phyloP scores from a whole-genome alignment of 495 filamentous ascomycete genomes.

The Cenococcum geophilum region DNA sequence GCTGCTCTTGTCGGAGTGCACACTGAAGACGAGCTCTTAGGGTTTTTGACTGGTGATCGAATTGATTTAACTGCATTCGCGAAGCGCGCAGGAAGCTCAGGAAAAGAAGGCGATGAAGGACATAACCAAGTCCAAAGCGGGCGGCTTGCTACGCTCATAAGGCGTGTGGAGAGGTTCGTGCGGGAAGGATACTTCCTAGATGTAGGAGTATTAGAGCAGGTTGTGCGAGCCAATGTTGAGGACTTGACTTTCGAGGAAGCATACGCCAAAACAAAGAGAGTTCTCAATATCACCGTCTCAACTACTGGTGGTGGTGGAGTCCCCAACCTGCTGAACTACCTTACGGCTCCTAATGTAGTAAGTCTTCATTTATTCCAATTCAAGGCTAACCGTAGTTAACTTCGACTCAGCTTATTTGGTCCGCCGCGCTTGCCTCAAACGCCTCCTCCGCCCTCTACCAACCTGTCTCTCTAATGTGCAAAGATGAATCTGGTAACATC shows the following conservation, averaged over 20 bases:
- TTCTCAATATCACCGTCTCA: constrained; percentile 88
- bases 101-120: constrained; percentile 23
- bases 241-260: constrained; percentile 94
- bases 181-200: constrained; percentile 79
- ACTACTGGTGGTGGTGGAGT: constrained; percentile 66
- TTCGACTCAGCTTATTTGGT: constrained; percentile 68
- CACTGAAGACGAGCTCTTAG: constrained; percentile 76
- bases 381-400: constrained; percentile 12
- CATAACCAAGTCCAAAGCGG: constrained; percentile 32
- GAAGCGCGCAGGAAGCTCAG: constrained; percentile 6
- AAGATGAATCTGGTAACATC: constrained; percentile 70
- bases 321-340: constrained; percentile 82
- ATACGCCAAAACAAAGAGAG: constrained; percentile 74
- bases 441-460: constrained; percentile 62
- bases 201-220: constrained; percentile 73
- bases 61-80: constrained; percentile 82
- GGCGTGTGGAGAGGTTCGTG: constrained; percentile 60
- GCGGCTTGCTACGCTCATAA: constrained; percentile 52
- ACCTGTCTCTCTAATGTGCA: constrained; percentile 71
- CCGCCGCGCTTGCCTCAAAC: constrained; percentile 88
- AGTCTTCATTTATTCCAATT: constrained; percentile 34
- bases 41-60: constrained; percentile 66
- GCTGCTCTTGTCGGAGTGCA: constrained; percentile 86
- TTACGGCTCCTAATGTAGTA: constrained; percentile 92
- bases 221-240: constrained; percentile 77